These are phyloP conservation scores for Verticillium albo-atrum DNA, from an alignment of 2,329 filamentous ascomycete genomes.

Conservation along the genomic window DNA sequence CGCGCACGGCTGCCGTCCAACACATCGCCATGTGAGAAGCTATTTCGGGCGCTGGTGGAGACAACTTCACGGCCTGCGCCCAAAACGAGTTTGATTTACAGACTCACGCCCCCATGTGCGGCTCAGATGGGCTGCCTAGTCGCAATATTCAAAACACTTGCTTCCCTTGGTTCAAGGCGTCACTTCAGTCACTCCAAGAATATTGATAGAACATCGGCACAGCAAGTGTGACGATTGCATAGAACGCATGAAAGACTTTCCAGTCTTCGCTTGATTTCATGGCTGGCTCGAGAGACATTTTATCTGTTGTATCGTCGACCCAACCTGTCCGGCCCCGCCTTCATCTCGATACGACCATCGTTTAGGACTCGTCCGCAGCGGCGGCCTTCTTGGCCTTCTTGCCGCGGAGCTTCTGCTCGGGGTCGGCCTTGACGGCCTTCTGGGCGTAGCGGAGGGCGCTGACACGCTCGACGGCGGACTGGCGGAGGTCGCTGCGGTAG, in stretches of 20 bases:
- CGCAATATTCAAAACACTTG: not conserved
- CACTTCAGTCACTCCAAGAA: not conserved
- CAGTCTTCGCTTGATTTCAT: not conserved
- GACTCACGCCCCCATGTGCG: too few species aligned
- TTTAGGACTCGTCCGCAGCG: slow-evolving; percentile 39
- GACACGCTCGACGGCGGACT: slow-evolving; percentile 77
- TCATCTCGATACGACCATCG: not conserved
- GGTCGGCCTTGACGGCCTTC: slow-evolving; percentile 70
- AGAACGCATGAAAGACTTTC: not conserved
- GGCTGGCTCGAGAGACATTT: not conserved
- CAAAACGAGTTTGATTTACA: not conserved
- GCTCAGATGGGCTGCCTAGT: not conserved
- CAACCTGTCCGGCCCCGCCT: not conserved
- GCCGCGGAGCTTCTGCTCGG: slow-evolving; percentile 72
- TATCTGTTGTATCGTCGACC: not conserved
- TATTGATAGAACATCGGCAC: not conserved
- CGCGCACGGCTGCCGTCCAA: not conserved
- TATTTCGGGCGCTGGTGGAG: not conserved
- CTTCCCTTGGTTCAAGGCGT: not conserved
- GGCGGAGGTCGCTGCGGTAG: slow-evolving; percentile 78
- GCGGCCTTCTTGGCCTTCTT: slow-evolving; percentile 73
- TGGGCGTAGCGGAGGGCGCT: slow-evolving; percentile 79
- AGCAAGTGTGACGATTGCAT: not conserved
- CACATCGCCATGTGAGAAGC: not conserved
- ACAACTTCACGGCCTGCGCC: not conserved